Evolutionary conservation across 108 stramenopile genomes (phyloP).

Genomic region (Skeletonema potamos): DNA sequence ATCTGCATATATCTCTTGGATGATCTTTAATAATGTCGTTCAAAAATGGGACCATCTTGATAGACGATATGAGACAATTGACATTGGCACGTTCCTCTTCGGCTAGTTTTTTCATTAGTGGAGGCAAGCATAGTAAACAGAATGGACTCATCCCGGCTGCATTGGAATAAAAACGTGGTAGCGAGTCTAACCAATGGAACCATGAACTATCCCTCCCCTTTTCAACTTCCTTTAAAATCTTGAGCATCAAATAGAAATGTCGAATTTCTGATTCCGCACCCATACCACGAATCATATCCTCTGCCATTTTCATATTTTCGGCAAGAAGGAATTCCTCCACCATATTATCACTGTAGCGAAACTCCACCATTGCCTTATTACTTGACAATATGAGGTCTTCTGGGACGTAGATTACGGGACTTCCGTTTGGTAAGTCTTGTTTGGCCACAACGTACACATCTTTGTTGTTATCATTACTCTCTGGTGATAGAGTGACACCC

Average conservation of each 20-base stretch:
- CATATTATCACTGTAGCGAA: constrained; percentile 10
- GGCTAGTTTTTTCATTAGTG: constrained; percentile 24
- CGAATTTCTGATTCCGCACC: constrained; percentile 7
- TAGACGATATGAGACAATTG: constrained; percentile 1
- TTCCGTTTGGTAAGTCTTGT: constrained; percentile 38
- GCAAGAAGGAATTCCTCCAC: not conserved
- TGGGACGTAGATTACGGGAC: constrained; percentile 46
- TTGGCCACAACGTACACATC: constrained; percentile 35
- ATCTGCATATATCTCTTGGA: constrained; percentile 14
- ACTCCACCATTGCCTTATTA: constrained; percentile 39
- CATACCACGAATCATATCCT: not conserved
- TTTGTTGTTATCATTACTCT: constrained; percentile 9
- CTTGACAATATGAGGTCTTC: constrained; percentile 43
- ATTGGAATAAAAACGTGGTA: constrained; percentile 47
- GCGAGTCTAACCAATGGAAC: constrained; percentile 52
- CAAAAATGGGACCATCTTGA: constrained; percentile 24
- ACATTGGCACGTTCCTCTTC: constrained; percentile 27
- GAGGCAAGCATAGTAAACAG: constrained; percentile 37
- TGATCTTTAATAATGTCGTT: constrained; percentile 12
- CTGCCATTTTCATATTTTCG: constrained; percentile 12
- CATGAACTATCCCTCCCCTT: constrained; percentile 48
- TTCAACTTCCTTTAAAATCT: constrained; percentile 46
- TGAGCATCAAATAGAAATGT: constrained; percentile 40
- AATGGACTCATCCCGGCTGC: constrained; percentile 48
- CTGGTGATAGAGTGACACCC: not conserved